Evolutionary conservation across 306 rosid genomes (phyloP).

Genomic region (Pterocarpus santalinus): DNA sequence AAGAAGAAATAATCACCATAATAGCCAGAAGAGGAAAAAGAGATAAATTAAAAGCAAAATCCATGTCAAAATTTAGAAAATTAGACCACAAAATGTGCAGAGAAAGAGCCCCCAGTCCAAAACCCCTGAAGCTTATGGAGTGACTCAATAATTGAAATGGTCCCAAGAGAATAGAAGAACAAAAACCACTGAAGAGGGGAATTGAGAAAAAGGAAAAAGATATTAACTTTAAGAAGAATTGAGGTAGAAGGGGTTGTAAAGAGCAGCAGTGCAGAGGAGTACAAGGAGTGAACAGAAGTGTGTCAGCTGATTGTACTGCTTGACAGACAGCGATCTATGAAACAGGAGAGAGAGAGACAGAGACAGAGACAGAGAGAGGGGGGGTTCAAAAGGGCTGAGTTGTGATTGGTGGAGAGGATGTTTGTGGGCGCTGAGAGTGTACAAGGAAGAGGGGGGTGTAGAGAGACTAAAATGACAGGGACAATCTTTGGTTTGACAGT

Average conservation of each 20-base stretch:
- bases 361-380: slow-evolving; percentile 39
- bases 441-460: too few relatives aligned
- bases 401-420: slow-evolving; percentile 77
- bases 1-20: too few relatives aligned
- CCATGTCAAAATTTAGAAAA: slow-evolving; percentile 27
- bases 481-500: too few relatives aligned
- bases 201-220: slow-evolving; percentile 31
- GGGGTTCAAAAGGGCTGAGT: slow-evolving; percentile 64
- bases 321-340: slow-evolving; percentile 60
- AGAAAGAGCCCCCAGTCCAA: not conserved
- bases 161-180: slow-evolving; percentile 22
- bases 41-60: too few relatives aligned
- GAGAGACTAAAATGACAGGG: too few relatives aligned
- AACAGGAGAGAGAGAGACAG: slow-evolving; percentile 50
- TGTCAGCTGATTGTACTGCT: slow-evolving; percentile 48
- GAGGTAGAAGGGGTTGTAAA: not conserved
- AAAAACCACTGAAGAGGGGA: slow-evolving; percentile 25
- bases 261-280: slow-evolving; percentile 30
- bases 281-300: slow-evolving; percentile 47
- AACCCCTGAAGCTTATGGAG: not conserved
- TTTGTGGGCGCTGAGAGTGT: slow-evolving; percentile 52
- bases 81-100: slow-evolving; percentile 15
- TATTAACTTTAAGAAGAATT: slow-evolving; percentile 15
- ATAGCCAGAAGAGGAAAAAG: slow-evolving; percentile 8
- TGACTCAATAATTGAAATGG: slow-evolving; percentile 28